Percentiles rank a stretch among this genome's conserved stretches.
These are phyloP conservation scores for Geranium rotundifolium DNA, from an alignment of 345 rosid genomes.

Conservation along the genomic window DNA sequence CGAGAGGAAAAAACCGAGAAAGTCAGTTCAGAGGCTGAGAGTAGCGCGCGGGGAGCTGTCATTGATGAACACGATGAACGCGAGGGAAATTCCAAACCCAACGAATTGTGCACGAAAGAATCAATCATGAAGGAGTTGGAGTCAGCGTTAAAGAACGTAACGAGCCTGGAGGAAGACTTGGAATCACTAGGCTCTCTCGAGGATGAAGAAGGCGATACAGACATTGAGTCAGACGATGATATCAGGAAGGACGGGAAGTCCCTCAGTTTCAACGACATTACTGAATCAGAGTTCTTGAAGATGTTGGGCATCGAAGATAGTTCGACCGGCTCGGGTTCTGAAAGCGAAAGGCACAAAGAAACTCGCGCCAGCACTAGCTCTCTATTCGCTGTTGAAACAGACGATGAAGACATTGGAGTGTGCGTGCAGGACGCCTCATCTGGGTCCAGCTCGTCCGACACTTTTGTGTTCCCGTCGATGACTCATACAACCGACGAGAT, in stretches of 20 bases:
- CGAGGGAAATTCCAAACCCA: conserved; percentile 20
- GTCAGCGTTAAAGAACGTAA: conserved; percentile 19
- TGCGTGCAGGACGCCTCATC: conserved; percentile 7
- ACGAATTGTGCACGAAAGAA: conserved; percentile 7
- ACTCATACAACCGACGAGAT: conserved; percentile 15
- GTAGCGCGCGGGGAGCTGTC: conserved; percentile 12
- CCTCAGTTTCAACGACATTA: conserved; percentile 48
- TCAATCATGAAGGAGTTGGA: conserved; percentile 20
- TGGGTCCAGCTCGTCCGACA: conserved; percentile 16
- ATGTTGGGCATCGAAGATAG: conserved; percentile 44
- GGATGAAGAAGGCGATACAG: conserved; percentile 33
- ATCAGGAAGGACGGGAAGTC: conserved; percentile 29
- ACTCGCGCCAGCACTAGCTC: conserved; percentile 27
- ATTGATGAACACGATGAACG: conserved; percentile 20
- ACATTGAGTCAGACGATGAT: conserved; percentile 24
- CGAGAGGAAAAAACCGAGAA: conserved; percentile 12
- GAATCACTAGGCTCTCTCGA: conserved; percentile 26
- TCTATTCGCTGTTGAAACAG: conserved; percentile 25
- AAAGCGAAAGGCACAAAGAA: conserved; percentile 32
- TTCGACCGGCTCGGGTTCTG: conserved; percentile 27
- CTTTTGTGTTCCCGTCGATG: conserved; percentile 27
- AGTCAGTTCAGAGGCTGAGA: conserved; percentile 13
- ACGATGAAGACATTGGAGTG: conserved; percentile 16
- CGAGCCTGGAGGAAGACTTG: conserved; percentile 20
- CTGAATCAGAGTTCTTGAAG: conserved; percentile 56